These are phyloP conservation scores for Ceratobasidium sp. DNA, from an alignment of 1,284 basidiomycete species.

Conservation along the genomic window DNA sequence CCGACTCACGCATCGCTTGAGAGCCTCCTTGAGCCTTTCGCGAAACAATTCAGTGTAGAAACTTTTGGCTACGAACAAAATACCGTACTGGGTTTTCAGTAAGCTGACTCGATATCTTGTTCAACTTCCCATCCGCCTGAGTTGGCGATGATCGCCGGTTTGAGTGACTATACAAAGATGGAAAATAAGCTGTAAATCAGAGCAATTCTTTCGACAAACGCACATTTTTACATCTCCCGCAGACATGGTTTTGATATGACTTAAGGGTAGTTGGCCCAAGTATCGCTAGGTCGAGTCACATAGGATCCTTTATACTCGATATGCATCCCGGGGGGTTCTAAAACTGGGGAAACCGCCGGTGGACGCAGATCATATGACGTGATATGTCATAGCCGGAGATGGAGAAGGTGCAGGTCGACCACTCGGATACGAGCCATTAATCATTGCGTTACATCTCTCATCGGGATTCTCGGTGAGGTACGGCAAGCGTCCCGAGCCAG, in stretches of 20 bases:
- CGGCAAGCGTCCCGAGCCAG: no score
- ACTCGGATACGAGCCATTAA: conserved; percentile 44
- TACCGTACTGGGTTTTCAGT: conserved; percentile 75
- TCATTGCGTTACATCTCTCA: conserved; percentile 14
- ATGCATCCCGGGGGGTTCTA: no score
- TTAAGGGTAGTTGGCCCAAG: background rate
- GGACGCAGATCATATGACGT: conserved; percentile 21
- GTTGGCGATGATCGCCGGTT: conserved; percentile 29
- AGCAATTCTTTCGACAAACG: background rate
- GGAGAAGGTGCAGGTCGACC: conserved; percentile 1
- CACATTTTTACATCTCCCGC: conserved; percentile 45
- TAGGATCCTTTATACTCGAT: background rate
- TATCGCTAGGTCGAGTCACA: background rate
- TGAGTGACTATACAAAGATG: conserved; percentile 28
- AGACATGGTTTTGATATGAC: conserved; percentile 22
- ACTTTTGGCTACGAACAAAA: background rate
- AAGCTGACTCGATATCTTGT: conserved; percentile 75
- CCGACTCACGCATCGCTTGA: conserved; percentile 80
- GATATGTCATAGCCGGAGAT: conserved; percentile 3
- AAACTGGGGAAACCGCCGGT: conserved; percentile 32
- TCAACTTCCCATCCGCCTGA: conserved; percentile 62
- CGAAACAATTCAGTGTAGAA: no score
- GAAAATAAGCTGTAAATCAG: background rate
- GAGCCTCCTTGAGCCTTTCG: conserved; percentile 77
- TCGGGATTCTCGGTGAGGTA: background rate